Percentiles rank a stretch among this genome's conserved stretches.
Conservation (phyloP, 257 asterid genomes). For the Lycium barbarum region DNA sequence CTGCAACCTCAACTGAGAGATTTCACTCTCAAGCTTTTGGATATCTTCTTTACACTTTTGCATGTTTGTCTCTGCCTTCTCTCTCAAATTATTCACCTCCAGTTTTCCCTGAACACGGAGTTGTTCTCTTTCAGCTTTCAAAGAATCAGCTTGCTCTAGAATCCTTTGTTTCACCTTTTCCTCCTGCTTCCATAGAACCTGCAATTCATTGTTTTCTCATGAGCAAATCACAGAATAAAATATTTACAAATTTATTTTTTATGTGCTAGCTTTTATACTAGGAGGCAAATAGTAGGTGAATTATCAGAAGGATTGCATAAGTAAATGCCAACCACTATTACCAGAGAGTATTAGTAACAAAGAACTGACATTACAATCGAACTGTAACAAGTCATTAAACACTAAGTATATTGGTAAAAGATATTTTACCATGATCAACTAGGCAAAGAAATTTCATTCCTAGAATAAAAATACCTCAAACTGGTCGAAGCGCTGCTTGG, state of each 20-base stretch:
- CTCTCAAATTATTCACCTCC: slow-evolving; percentile 53
- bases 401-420: background rate
- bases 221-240: background rate
- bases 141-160: slow-evolving; percentile 30
- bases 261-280: background rate
- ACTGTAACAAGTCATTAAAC: background rate
- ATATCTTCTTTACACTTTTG: slow-evolving; percentile 47
- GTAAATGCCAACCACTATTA: background rate
- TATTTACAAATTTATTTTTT: background rate
- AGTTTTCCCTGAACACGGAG: slow-evolving; percentile 41
- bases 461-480: slow-evolving; percentile 59
- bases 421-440: background rate
- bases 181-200: slow-evolving; percentile 68
- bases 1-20: slow-evolving; percentile 51
- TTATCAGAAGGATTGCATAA: background rate
- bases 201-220: slow-evolving; percentile 28
- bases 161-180: slow-evolving; percentile 53
- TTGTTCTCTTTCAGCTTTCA: slow-evolving; percentile 50
- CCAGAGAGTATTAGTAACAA: background rate
- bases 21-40: slow-evolving; percentile 49
- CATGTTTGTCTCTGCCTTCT: slow-evolving; percentile 45
- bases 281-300: background rate
- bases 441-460: background rate
- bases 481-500: slow-evolving; percentile 52
- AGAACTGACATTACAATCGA: background rate